phyloP scores from a whole-genome alignment of 139 green algal genomes.

The Cymbomonas tetramitiformis region DNA sequence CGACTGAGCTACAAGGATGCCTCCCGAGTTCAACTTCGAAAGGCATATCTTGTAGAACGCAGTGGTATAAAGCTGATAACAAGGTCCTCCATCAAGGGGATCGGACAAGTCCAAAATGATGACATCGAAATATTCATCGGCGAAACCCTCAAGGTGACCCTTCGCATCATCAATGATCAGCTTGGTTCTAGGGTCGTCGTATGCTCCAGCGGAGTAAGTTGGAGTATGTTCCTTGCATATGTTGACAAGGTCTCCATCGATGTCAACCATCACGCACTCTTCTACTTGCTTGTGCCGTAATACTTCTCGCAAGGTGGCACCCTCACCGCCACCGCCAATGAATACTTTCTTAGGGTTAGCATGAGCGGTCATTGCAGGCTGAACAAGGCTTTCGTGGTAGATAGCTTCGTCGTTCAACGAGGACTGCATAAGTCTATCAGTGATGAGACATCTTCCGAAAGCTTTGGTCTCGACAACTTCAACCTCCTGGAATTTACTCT shows the following conservation, averaged over 20 bases:
- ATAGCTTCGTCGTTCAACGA: constrained; percentile 67
- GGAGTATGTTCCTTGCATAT: constrained; percentile 64
- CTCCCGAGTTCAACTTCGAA: constrained; percentile 50
- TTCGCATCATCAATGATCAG: constrained; percentile 73
- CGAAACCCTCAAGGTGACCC: constrained; percentile 15
- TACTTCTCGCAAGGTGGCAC: constrained; percentile 33
- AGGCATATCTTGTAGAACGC: constrained; percentile 67
- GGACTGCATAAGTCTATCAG: constrained; percentile 76
- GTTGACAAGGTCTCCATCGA: constrained; percentile 47
- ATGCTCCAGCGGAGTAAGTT: constrained; percentile 53
- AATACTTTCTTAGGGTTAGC: constrained; percentile 58
- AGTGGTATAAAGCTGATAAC: constrained; percentile 67
- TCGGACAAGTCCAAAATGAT: constrained; percentile 85
- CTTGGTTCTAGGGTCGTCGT: constrained; percentile 47
- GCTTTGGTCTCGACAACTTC: constrained; percentile 52
- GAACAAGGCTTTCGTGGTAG: constrained; percentile 75
- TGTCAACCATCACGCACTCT: constrained; percentile 77
- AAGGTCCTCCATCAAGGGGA: constrained; percentile 66
- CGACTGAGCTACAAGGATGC: constrained; percentile 78
- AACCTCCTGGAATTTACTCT: constrained; percentile 54
- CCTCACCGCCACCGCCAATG: constrained; percentile 69
- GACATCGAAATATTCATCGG: constrained; percentile 59
- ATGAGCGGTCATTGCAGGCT: constrained; percentile 70
- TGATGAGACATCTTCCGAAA: constrained; percentile 59
- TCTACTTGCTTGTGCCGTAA: constrained; percentile 61